These are phyloP conservation scores for Meripilus lineatus DNA, from an alignment of 1,284 basidiomycete species.

Conservation along the genomic window DNA sequence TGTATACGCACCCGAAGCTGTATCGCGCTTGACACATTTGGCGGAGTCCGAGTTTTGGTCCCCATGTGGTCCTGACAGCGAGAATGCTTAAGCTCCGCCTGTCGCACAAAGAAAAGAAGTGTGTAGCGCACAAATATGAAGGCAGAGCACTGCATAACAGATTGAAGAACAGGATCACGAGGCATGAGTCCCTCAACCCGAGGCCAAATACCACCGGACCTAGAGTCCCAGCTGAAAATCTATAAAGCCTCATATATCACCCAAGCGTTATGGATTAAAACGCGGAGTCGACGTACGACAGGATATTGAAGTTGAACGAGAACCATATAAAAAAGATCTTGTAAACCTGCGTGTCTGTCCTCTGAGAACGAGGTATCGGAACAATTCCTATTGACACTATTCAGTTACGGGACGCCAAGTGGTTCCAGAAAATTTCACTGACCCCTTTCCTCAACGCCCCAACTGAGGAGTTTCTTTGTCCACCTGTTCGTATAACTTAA, in stretches of 20 bases:
- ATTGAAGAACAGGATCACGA: conserved; percentile 78
- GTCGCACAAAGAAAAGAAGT: conserved; percentile 6
- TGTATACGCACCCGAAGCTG: conserved; percentile 60
- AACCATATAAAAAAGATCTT: conserved; percentile 79
- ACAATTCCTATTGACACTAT: conserved; percentile 36
- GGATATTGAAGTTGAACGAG: conserved; percentile 67
- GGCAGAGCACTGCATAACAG: conserved; percentile 49
- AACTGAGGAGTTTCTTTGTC: conserved; percentile 14
- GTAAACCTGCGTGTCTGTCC: conserved; percentile 58
- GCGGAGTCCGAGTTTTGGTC: conserved; percentile 82
- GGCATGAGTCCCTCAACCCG: conserved; percentile 65
- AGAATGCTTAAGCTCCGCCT: conserved; percentile 2
- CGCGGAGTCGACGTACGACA: conserved; percentile 51
- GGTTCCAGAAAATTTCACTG: conserved; percentile 6
- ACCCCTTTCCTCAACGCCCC: conserved; percentile 24
- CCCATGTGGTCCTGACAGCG: conserved; percentile 67
- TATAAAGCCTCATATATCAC: conserved; percentile 20
- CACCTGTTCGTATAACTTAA: neutral
- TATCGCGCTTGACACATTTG: conserved; percentile 83
- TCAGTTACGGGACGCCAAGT: neutral
- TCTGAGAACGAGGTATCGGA: conserved; percentile 44
- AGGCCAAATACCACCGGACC: conserved; percentile 66
- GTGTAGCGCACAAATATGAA: conserved; percentile 52
- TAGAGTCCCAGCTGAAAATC: conserved; percentile 72
- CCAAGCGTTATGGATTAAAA: neutral